These are phyloP conservation scores for Globisporangium nunn DNA, from an alignment of 352 stramenopile species.

Conservation along the genomic window DNA sequence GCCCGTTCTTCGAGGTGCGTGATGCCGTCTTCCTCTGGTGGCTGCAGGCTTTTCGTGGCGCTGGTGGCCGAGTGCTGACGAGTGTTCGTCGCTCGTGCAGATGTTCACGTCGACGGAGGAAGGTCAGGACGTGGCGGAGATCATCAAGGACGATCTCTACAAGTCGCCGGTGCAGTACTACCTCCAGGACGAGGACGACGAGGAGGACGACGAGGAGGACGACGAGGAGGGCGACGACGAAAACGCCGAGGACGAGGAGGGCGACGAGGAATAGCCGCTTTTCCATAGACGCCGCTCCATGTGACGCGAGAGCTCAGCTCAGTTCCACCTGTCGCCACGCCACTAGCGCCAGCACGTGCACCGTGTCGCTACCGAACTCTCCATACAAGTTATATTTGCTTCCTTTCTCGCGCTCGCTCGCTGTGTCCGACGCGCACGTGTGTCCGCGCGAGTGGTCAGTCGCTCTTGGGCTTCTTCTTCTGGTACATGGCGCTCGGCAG, in stretches of 20 bases:
- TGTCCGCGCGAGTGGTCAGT: conserved; percentile 4
- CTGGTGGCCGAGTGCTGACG: background rate
- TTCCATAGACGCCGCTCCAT: background rate
- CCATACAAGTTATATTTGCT: conserved; percentile 1
- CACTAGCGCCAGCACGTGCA: background rate
- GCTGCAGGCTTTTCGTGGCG: background rate
- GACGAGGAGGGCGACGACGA: conserved; percentile 14
- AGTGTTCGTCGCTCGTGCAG: conserved; percentile 15
- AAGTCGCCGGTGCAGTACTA: conserved; percentile 66
- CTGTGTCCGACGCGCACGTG: too few species aligned
- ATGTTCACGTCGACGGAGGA: conserved; percentile 51
- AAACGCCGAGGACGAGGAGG: background rate
- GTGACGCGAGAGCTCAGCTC: too few species aligned
- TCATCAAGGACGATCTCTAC: conserved; percentile 79
- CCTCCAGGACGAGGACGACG: conserved; percentile 33
- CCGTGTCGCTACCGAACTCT: background rate
- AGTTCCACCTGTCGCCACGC: too few species aligned
- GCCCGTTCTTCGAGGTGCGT: conserved; percentile 48
- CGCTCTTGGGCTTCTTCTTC: conserved; percentile 45
- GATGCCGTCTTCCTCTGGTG: background rate
- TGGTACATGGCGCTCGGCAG: conserved; percentile 69
- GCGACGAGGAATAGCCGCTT: conserved; percentile 15
- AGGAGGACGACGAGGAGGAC: conserved; percentile 19
- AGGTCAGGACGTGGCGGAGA: conserved; percentile 54
- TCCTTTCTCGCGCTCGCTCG: background rate